Evolutionary conservation across 495 filamentous ascomycete species (phyloP).

Genomic region (Symbiotaphrina buchneri): DNA sequence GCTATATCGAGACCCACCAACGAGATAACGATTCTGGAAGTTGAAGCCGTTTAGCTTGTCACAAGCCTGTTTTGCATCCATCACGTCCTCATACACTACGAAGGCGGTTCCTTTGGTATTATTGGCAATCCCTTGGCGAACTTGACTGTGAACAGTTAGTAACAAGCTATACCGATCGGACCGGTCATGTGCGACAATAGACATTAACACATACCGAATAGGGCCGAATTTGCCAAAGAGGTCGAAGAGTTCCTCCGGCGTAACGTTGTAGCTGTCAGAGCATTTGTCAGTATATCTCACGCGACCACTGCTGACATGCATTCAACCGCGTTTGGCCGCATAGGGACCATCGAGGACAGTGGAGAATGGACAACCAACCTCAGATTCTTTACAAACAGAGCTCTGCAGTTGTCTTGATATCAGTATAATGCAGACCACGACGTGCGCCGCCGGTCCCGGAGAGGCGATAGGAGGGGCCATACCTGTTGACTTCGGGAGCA

Average conservation of each 20-base stretch:
- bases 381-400: slow-evolving; percentile 96
- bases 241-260: slow-evolving; percentile 81
- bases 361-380: too few species aligned
- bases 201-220: slow-evolving; percentile 43
- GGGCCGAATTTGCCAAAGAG: slow-evolving; percentile 88
- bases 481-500: slow-evolving; percentile 92
- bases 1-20: slow-evolving; percentile 73
- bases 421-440: too few species aligned
- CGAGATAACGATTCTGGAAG: slow-evolving; percentile 98
- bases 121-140: slow-evolving; percentile 90
- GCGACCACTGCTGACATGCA: too few species aligned
- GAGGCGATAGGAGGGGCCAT: too few species aligned
- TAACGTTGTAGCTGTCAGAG: slow-evolving; percentile 70
- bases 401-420: too few species aligned
- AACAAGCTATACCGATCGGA: too few species aligned
- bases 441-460: too few species aligned
- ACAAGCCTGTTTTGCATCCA: slow-evolving; percentile 96
- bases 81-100: slow-evolving; percentile 97
- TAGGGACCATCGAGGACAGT: too few species aligned
- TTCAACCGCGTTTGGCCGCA: too few species aligned
- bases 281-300: too few species aligned
- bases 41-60: slow-evolving; percentile 99
- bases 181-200: slow-evolving; percentile 8
- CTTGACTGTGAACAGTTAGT: too few species aligned
- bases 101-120: slow-evolving; percentile 97